Base-by-base conservation (phyloP, 228 moss, liverwort and hornwort genomes). In the Sphagnum magellanicum region DNA sequence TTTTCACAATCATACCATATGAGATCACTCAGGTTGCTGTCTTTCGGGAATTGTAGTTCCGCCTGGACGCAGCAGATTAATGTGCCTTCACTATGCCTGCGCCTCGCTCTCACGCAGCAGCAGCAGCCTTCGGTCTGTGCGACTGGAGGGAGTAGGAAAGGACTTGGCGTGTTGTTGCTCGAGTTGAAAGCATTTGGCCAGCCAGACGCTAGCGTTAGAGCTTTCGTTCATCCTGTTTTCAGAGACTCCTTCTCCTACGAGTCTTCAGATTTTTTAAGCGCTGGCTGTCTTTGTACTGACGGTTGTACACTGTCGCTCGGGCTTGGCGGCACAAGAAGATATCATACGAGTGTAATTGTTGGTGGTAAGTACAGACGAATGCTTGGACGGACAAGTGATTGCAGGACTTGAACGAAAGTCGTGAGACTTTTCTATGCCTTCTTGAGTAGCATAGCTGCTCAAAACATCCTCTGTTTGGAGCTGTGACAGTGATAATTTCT, bases 1-100 rank as follows among this genome's bases (percentile, higher is more conserved):
- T 1, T 13, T 8, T 57, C 13, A 3, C 10, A 32, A 52, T 64
- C 59, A 50, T 73, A 48, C 70, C 59, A 64, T 76, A 87, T 87
- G 87, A 87, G 81, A 87, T 76, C 81, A 58, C 74, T 87, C 68
- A 78, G 78, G 63, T 68, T 79, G 71, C 66, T 86, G 53, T 73
- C 82, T 51, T 76, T 79, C 8, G 86, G 82, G 64, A 75, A 79
- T 72, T 72, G 78, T 50, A 73, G 65, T 51, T 74, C 75, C 6
- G 74, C 76, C 32, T 81, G 85, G 81, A 75, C 77, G 70, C 79
- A 76, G 59, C 76, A 76, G 69, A 76, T 74, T 63, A 72, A 32
- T 32, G 3, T 68, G 60, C 70, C 86, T 4, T 63, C 75, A 16
- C 32, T 51, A 70, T 52, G 70, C 62, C 50, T 8, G 6, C 72